A percentile compares a stretch with the other conserved stretches of the same genome.
Conservation (phyloP, 2,329 filamentous ascomycete species). For the Cladosporium sp. region DNA sequence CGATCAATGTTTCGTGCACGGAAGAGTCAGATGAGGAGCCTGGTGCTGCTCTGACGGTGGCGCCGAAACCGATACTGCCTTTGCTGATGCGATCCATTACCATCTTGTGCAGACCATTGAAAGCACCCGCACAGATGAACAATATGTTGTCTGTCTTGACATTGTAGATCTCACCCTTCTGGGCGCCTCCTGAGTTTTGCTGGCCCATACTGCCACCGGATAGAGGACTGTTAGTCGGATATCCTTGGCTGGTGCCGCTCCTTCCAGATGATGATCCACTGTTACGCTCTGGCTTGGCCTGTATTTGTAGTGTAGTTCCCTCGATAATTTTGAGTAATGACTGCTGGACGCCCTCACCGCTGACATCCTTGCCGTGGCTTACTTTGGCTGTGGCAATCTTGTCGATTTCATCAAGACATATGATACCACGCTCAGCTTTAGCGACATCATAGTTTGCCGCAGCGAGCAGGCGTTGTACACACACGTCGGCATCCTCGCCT, state of each 20-base stretch:
- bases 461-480: constrained; percentile 83
- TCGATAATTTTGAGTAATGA: constrained; percentile 93
- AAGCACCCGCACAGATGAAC: constrained; percentile 94
- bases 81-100: constrained; percentile 83
- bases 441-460: constrained; percentile 85
- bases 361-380: constrained; percentile 85
- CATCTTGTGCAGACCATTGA: constrained; percentile 84
- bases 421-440: constrained; percentile 83
- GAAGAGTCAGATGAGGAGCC: constrained; percentile 36
- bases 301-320: constrained; percentile 87
- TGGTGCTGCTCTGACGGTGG: constrained; percentile 59
- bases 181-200: constrained; percentile 19
- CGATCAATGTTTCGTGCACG: constrained; percentile 55
- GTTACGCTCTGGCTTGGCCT: constrained; percentile 71
- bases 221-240: constrained; percentile 34
- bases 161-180: constrained; percentile 60
- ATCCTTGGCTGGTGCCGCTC: constrained; percentile 18
- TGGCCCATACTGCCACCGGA: constrained; percentile 31
- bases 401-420: constrained; percentile 95
- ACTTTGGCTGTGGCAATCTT: constrained; percentile 90
- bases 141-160: constrained; percentile 94
- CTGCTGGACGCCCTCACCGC: constrained; percentile 94
- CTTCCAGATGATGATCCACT: constrained; percentile 23
- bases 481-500: constrained; percentile 94
- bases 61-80: constrained; percentile 85